Evolutionary conservation across 805 yeast species (phyloP).

Genomic region (Kluyveromyces starmeri): DNA sequence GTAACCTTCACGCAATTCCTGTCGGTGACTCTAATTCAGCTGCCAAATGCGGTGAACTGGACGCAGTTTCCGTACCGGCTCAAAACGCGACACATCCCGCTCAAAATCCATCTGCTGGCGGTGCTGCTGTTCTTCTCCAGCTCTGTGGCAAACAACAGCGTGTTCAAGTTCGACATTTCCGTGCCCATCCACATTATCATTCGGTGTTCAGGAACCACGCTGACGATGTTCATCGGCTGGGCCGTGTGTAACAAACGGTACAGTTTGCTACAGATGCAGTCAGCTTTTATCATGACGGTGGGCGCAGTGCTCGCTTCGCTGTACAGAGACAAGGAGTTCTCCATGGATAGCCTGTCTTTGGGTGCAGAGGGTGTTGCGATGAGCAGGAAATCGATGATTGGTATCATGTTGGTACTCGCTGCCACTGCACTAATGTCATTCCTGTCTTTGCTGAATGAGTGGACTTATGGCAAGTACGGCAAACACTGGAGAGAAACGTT

Average conservation of each 20-base stretch:
- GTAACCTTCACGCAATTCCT: constrained; percentile 53
- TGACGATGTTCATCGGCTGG: constrained; percentile 51
- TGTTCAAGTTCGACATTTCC: constrained; percentile 46
- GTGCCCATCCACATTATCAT: constrained; percentile 62
- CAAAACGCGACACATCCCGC: constrained; percentile 33
- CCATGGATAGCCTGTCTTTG: constrained; percentile 22
- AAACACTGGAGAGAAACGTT: constrained; percentile 57
- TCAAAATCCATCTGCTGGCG: constrained; percentile 36
- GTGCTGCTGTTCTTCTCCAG: constrained; percentile 43
- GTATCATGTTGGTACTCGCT: neutral
- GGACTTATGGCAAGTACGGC: constrained; percentile 41
- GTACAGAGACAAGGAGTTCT: constrained; percentile 24
- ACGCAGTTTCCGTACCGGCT: constrained; percentile 27
- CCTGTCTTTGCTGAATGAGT: constrained; percentile 52
- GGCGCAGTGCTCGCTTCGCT: constrained; percentile 44
- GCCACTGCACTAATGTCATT: constrained; percentile 37
- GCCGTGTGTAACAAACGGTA: constrained; percentile 39
- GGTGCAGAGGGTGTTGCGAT: neutral
- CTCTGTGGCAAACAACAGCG: constrained; percentile 49
- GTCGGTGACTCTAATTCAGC: constrained; percentile 40
- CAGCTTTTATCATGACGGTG: constrained; percentile 42
- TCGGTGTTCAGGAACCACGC: constrained; percentile 54
- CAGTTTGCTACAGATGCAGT: constrained; percentile 35
- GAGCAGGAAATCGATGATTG: neutral
- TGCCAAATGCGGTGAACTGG: constrained; percentile 29